Percentiles rank a stretch among this genome's conserved stretches.
These are phyloP conservation scores for Cercospora sp. DNA, from an alignment of 2,329 filamentous ascomycete species.

Conservation along the genomic window DNA sequence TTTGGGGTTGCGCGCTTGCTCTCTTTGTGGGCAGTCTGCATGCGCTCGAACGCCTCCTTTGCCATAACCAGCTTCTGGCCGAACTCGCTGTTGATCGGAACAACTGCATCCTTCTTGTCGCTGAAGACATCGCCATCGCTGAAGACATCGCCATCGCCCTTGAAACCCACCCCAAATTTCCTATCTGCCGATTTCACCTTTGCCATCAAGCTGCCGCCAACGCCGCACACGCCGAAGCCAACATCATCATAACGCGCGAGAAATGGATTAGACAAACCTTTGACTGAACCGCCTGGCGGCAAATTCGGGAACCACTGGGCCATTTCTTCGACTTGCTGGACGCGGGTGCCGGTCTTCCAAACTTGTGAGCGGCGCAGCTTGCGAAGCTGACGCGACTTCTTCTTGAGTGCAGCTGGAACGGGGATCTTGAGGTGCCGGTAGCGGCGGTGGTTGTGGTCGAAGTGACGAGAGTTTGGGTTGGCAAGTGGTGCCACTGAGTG, in stretches of 20 bases:
- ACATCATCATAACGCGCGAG: background rate
- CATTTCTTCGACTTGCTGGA: slow-evolving; percentile 22
- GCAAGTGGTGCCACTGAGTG: slow-evolving; percentile 16
- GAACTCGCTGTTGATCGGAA: background rate
- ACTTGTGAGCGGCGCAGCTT: slow-evolving; percentile 14
- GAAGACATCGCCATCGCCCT: background rate
- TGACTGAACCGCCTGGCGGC: slow-evolving; percentile 7
- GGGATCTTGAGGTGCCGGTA: slow-evolving; percentile 5
- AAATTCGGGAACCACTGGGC: slow-evolving; percentile 23
- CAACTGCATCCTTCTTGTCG: background rate
- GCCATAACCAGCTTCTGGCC: background rate
- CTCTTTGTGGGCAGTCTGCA: background rate
- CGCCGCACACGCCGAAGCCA: background rate
- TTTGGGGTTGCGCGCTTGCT: background rate
- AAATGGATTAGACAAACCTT: slow-evolving; percentile 13
- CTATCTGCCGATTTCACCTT: background rate
- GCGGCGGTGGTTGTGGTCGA: slow-evolving; percentile 1
- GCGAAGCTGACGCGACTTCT: slow-evolving; percentile 19
- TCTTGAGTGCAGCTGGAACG: slow-evolving; percentile 9
- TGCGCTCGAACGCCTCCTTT: background rate
- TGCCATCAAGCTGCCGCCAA: slow-evolving; percentile 1
- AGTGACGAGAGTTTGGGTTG: background rate
- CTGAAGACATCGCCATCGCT: background rate
- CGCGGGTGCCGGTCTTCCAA: slow-evolving; percentile 17
- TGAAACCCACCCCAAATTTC: background rate